phyloP scores from a whole-genome alignment of 2,329 filamentous ascomycete genomes.

The Monilinia vaccinii-corymbosi region DNA sequence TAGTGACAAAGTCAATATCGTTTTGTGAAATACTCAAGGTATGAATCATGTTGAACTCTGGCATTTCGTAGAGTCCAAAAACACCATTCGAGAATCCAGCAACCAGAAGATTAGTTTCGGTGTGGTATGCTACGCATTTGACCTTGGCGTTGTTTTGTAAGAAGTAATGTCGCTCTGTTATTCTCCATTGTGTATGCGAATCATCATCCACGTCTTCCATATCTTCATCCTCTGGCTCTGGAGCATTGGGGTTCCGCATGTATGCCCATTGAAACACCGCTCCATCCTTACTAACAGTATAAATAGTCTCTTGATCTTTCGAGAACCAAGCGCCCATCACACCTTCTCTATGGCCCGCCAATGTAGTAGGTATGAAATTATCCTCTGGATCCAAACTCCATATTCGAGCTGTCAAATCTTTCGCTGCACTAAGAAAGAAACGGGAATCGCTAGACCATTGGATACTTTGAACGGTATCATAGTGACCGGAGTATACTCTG shows the following conservation, averaged over 20 bases:
- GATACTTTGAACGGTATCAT: constrained; percentile 75
- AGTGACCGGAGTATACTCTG: constrained; percentile 78
- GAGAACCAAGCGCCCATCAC: constrained; percentile 97
- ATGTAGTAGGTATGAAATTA: constrained; percentile 78
- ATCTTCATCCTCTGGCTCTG: constrained; percentile 44
- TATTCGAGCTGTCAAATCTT: constrained; percentile 85
- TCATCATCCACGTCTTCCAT: constrained; percentile 52
- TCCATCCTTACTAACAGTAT: constrained; percentile 95
- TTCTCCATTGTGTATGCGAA: constrained; percentile 75
- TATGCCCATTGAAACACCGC: constrained; percentile 93
- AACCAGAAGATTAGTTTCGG: constrained; percentile 82
- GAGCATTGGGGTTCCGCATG: constrained; percentile 47
- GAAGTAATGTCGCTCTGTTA: constrained; percentile 86
- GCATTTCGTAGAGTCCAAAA: constrained; percentile 91
- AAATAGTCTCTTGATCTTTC: constrained; percentile 87
- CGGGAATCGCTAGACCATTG: constrained; percentile 95
- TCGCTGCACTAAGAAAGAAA: constrained; percentile 88
- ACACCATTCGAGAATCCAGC: constrained; percentile 91
- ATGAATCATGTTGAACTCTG: constrained; percentile 92
- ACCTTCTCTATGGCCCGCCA: constrained; percentile 83
- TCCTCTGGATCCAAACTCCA: constrained; percentile 88
- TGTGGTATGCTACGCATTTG: constrained; percentile 83
- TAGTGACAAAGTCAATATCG: constrained; percentile 87
- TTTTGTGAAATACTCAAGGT: constrained; percentile 90
- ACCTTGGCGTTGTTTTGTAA: constrained; percentile 83